These are phyloP conservation scores for Hymenoscyphus scutula DNA, from an alignment of 2,329 filamentous ascomycete genomes.

Conservation along the genomic window DNA sequence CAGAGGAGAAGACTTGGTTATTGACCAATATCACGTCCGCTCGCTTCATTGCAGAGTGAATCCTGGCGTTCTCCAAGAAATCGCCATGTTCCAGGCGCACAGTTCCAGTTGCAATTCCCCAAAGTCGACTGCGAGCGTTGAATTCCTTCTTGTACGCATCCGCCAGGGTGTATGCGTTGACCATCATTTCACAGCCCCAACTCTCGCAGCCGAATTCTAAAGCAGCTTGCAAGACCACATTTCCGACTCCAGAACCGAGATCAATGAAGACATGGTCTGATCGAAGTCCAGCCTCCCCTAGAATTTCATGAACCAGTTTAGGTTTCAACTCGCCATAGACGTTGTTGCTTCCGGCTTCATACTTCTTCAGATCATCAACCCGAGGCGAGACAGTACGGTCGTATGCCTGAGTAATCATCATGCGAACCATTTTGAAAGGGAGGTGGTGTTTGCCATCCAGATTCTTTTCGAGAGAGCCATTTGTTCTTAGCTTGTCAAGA, in stretches of 20 bases:
- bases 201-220: constrained; percentile 91
- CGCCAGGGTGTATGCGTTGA: constrained; percentile 80
- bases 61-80: constrained; percentile 71
- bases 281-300: constrained; percentile 72
- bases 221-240: constrained; percentile 90
- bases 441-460: constrained; percentile 68
- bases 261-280: constrained; percentile 89
- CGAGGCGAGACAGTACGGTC: constrained; percentile 87
- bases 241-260: constrained; percentile 91
- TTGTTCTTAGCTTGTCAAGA: constrained; percentile 61
- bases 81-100: constrained; percentile 81
- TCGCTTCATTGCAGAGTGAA: constrained; percentile 70
- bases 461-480: constrained; percentile 70
- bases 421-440: constrained; percentile 69
- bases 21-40: constrained; percentile 98
- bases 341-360: constrained; percentile 87
- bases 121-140: constrained; percentile 76
- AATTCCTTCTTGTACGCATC: constrained; percentile 81
- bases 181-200: constrained; percentile 97
- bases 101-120: constrained; percentile 78
- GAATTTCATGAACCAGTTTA: constrained; percentile 78
- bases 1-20: constrained; percentile 91
- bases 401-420: constrained; percentile 85
- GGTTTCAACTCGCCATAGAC: constrained; percentile 92
- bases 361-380: constrained; percentile 78